Conservation (phyloP, 192 early-diverging fungal genomes). For the Lunasporangiospora selenospora region DNA sequence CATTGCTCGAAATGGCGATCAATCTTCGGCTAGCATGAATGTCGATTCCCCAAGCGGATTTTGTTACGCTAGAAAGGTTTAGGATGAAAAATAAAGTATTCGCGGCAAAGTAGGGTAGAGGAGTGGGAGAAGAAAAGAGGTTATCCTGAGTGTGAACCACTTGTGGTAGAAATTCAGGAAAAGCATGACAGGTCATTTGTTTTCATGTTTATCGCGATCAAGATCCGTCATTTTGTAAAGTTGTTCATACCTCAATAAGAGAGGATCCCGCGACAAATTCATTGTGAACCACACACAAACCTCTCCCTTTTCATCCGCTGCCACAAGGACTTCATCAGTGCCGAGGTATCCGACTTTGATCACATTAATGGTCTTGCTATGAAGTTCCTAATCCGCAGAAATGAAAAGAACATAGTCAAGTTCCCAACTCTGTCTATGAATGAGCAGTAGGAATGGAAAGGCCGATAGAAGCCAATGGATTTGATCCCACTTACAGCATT, state of each 20-base stretch:
- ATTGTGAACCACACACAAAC: slow-evolving; percentile 60
- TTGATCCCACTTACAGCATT: slow-evolving; percentile 17
- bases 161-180: no score
- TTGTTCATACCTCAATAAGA: slow-evolving; percentile 55
- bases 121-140: no score
- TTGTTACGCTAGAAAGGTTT: slow-evolving; percentile 31
- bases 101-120: no score
- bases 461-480: not conserved
- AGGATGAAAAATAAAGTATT: no score
- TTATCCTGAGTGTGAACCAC: no score
- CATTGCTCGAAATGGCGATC: slow-evolving; percentile 63
- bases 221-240: no score
- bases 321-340: slow-evolving; percentile 58
- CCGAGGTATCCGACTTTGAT: slow-evolving; percentile 61
- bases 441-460: no score
- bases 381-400: no score
- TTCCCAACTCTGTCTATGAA: no score
- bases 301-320: slow-evolving; percentile 60
- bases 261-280: slow-evolving; percentile 44
- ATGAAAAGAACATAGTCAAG: no score
- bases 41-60: slow-evolving; percentile 66
- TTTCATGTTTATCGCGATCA: no score
- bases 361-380: slow-evolving; percentile 57
- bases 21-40: slow-evolving; percentile 57
- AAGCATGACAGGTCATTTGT: no score